phyloP scores from a whole-genome alignment of 2,329 filamentous ascomycete genomes.

The Botryotinia narcissicola region DNA sequence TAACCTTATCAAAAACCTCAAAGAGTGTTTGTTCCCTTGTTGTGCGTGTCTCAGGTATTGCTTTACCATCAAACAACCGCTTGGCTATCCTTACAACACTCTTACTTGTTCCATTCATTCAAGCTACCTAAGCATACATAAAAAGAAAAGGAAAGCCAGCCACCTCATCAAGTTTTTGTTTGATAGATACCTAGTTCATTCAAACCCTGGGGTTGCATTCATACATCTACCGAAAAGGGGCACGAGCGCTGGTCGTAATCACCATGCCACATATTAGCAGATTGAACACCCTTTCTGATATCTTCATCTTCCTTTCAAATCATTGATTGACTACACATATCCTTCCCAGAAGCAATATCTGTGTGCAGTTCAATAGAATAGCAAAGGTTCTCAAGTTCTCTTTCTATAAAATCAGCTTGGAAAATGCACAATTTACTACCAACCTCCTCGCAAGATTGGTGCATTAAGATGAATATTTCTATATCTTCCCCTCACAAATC shows the following conservation, averaged over 20 bases:
- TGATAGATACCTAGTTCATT: background rate
- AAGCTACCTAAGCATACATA: background rate
- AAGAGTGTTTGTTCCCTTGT: background rate
- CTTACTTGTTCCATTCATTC: background rate
- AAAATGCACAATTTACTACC: background rate
- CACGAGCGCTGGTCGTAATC: background rate
- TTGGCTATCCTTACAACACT: background rate
- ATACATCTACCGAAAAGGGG: background rate
- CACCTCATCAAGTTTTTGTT: background rate
- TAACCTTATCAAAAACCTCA: background rate
- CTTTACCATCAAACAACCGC: background rate
- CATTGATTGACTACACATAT: background rate
- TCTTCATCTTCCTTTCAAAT: background rate
- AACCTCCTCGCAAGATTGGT: background rate
- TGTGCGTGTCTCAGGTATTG: background rate
- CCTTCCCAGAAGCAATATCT: too few relatives aligned
- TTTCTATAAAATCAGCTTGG: background rate
- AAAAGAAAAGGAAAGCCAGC: background rate
- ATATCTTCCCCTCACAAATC: slow-evolving; percentile 4
- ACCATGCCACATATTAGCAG: background rate
- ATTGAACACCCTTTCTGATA: background rate
- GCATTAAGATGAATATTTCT: slow-evolving; percentile 1
- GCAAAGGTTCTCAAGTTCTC: background rate
- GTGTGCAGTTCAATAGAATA: background rate
- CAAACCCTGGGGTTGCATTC: background rate